A percentile compares a stretch with the other conserved stretches of the same genome.
Evolutionary conservation across 441 rosid species (phyloP).

Genomic region (Gossypium trilobum): DNA sequence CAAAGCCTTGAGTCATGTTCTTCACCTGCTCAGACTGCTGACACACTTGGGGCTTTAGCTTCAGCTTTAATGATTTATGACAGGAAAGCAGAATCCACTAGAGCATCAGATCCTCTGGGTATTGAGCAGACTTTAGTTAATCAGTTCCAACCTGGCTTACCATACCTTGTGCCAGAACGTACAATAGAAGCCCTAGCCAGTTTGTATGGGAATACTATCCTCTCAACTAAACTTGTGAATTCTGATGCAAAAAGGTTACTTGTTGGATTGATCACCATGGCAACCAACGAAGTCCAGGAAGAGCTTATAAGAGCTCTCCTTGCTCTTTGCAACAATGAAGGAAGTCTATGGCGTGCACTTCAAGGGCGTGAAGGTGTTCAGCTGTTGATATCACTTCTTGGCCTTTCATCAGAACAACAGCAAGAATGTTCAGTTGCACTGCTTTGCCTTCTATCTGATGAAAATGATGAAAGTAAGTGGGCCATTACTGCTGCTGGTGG

Average conservation of each 20-base stretch:
- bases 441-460: conserved; percentile 84
- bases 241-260: conserved; percentile 94
- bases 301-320: conserved; percentile 89
- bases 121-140: conserved; percentile 83
- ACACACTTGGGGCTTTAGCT: conserved; percentile 96
- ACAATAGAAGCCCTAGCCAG: conserved; percentile 98
- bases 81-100: conserved; percentile 67
- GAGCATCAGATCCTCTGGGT: conserved; percentile 68
- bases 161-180: conserved; percentile 93
- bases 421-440: conserved; percentile 99
- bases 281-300: conserved; percentile 86
- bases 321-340: conserved; percentile 72
- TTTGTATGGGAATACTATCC: conserved; percentile 85
- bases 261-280: conserved; percentile 99
- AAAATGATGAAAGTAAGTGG: conserved; percentile 99
- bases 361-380: conserved; percentile 99
- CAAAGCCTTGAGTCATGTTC: conserved; percentile 98
- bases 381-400: conserved; percentile 92
- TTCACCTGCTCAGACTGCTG: conserved; percentile 90
- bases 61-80: conserved; percentile 98
- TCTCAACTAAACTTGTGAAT: conserved; percentile 60
- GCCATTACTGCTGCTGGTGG: conserved; percentile 99
- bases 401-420: conserved; percentile 98
- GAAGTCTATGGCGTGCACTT: conserved; percentile 88
- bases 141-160: conserved; percentile 77